These are phyloP conservation scores for Fusarium brevicatenulatum DNA, from an alignment of 2,329 filamentous ascomycete species.

Conservation along the genomic window DNA sequence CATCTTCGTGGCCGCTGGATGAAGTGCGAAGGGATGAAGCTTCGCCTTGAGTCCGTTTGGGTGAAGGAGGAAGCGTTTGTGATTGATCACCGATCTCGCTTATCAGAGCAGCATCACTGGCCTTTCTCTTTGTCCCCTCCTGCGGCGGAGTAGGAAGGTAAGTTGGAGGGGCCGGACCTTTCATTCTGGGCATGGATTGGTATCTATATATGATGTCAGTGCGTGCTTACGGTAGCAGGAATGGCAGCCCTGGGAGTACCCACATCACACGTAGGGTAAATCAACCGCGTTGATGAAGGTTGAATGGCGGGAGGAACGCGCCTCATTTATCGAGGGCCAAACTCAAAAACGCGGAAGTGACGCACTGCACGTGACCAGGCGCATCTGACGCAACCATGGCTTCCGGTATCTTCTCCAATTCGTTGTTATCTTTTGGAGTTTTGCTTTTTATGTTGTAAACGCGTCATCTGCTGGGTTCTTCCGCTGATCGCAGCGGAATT, in stretches of 20 bases:
- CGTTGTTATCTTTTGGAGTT: not conserved
- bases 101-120: not conserved
- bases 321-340: not conserved
- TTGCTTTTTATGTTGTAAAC: not conserved
- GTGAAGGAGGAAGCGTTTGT: not conserved
- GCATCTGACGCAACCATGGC: not conserved
- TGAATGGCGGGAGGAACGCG: not conserved
- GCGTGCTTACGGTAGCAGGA: not conserved
- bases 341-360: not conserved
- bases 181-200: not conserved
- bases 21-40: not conserved
- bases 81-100: not conserved
- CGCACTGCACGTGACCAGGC: not conserved
- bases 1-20: not conserved
- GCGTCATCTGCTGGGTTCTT: too few relatives aligned
- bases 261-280: not conserved
- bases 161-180: not conserved
- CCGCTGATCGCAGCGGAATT: not conserved
- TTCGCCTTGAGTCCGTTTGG: not conserved
- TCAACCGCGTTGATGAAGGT: not conserved
- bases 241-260: not conserved
- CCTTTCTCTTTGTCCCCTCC: not conserved
- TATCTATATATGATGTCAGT: not conserved
- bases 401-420: not conserved
- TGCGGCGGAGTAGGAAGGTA: not conserved